Evolutionary conservation across 202 grass and related monocot species (phyloP).

Genomic region (Panicum virgatum): DNA sequence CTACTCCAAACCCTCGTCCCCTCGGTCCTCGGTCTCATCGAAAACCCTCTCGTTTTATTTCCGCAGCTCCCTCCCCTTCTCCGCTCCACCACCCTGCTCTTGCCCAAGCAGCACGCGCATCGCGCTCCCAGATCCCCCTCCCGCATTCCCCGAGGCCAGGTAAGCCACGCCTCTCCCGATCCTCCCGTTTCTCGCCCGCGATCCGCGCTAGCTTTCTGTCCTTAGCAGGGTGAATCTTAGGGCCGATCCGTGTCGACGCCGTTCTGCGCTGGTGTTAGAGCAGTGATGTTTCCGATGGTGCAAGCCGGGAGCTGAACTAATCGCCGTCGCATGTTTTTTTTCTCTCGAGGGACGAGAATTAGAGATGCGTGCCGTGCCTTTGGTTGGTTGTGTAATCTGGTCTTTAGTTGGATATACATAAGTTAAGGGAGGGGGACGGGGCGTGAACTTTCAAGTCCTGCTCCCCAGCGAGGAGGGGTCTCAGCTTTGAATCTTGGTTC

Average conservation of each 20-base stretch:
- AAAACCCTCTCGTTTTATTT: conserved; percentile 23
- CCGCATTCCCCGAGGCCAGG: conserved; percentile 25
- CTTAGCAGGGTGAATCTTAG: not conserved
- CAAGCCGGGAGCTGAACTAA: not conserved
- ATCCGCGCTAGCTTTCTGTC: not conserved
- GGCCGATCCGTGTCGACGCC: not conserved
- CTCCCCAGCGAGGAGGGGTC: not conserved
- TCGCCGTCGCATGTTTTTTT: not conserved
- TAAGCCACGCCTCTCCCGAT: not conserved
- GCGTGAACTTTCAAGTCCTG: not conserved
- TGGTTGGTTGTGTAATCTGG: not conserved
- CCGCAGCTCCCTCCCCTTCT: not conserved
- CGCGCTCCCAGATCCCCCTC: conserved; percentile 28
- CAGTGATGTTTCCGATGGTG: not conserved
- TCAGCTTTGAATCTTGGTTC: not conserved
- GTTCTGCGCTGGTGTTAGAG: not conserved
- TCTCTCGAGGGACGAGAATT: not conserved
- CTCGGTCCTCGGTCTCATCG: conserved; percentile 56
- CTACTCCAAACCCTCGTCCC: conserved; percentile 13
- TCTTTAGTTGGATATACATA: not conserved
- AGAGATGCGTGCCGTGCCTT: not conserved
- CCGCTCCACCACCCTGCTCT: conserved; percentile 8
- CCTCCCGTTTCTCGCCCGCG: not conserved
- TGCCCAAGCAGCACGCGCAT: not conserved
- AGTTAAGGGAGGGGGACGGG: not conserved